These are phyloP conservation scores for Fistulifera pelliculosa DNA, from an alignment of 108 stramenopile species.

Conservation along the genomic window DNA sequence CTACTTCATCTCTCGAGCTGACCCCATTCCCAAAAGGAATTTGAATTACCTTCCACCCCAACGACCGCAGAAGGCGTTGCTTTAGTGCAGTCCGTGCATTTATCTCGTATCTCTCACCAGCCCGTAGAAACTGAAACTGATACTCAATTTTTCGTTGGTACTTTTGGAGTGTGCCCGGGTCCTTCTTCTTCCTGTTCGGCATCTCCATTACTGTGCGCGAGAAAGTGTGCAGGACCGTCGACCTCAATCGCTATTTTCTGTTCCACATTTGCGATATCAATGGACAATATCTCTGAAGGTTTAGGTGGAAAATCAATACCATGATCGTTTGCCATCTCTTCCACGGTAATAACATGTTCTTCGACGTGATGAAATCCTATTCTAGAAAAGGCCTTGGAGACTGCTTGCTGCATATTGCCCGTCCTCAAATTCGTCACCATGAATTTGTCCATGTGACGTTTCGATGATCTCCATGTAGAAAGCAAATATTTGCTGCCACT, in stretches of 20 bases:
- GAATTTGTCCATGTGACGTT: conserved; percentile 5
- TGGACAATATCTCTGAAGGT: conserved; percentile 9
- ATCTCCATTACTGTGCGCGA: conserved; percentile 37
- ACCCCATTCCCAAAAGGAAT: conserved; percentile 81
- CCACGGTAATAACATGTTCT: conserved; percentile 54
- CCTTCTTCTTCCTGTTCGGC: conserved; percentile 4
- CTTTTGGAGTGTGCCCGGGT: conserved; percentile 7
- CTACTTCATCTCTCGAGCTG: conserved; percentile 23
- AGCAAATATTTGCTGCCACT: conserved; percentile 34
- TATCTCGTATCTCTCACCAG: conserved; percentile 24
- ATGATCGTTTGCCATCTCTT: conserved; percentile 31
- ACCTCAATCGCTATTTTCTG: conserved; percentile 64
- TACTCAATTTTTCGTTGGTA: conserved; percentile 15
- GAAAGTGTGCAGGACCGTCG: conserved; percentile 77
- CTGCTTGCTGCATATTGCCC: conserved; percentile 49
- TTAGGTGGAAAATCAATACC: conserved; percentile 24
- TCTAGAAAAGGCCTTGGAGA: conserved; percentile 42
- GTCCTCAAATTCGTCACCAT: conserved; percentile 27
- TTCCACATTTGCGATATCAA: neutral
- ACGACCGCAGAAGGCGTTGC: conserved; percentile 36
- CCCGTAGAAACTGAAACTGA: conserved; percentile 25
- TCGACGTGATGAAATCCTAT: conserved; percentile 66
- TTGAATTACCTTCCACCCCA: conserved; percentile 71
- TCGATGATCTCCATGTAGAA: too few species aligned
- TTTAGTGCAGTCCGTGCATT: conserved; percentile 73